Percentiles rank a stretch among this genome's conserved stretches.
phyloP scores from a whole-genome alignment of 345 rosid genomes.

The Orychophragmus violaceus region DNA sequence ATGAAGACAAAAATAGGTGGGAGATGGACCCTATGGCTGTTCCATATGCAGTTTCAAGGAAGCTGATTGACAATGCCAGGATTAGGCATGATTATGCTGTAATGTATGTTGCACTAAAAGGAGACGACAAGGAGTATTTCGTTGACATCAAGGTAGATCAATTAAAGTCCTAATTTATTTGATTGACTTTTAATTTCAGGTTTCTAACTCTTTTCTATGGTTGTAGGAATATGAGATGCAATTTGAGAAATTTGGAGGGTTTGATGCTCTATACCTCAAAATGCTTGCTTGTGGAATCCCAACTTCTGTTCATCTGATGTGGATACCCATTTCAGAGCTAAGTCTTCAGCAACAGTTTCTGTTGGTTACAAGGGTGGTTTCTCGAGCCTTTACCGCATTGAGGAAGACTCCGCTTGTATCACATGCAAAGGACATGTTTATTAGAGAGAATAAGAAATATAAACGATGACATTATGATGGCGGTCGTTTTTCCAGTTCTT shows the following conservation, averaged over 20 bases:
- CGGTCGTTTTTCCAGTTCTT: constrained; percentile 53
- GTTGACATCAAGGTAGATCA: constrained; percentile 67
- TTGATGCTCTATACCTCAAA: constrained; percentile 87
- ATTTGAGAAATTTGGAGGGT: constrained; percentile 83
- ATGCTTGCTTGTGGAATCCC: constrained; percentile 85
- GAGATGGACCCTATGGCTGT: constrained; percentile 86
- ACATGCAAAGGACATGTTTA: constrained; percentile 40
- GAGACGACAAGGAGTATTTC: constrained; percentile 70
- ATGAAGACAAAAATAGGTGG: constrained; percentile 73
- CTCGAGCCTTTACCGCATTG: constrained; percentile 47
- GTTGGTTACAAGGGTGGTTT: constrained; percentile 46
- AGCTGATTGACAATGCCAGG: constrained; percentile 64
- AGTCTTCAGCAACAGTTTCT: constrained; percentile 67
- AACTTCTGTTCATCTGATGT: constrained; percentile 76
- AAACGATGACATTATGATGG: constrained; percentile 72
- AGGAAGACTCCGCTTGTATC: constrained; percentile 51
- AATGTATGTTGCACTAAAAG: constrained; percentile 75
- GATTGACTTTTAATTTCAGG: background rate
- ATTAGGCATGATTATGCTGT: constrained; percentile 94
- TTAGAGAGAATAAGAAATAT: constrained; percentile 42
- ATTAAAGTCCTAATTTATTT: constrained; percentile 5
- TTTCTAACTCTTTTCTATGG: constrained; percentile 26
- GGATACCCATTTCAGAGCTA: constrained; percentile 93
- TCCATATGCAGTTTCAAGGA: constrained; percentile 83
- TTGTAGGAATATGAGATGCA: constrained; percentile 80